These are phyloP conservation scores for Picea sitchensis DNA, from an alignment of 75 land plant genomes.

Conservation along the genomic window DNA sequence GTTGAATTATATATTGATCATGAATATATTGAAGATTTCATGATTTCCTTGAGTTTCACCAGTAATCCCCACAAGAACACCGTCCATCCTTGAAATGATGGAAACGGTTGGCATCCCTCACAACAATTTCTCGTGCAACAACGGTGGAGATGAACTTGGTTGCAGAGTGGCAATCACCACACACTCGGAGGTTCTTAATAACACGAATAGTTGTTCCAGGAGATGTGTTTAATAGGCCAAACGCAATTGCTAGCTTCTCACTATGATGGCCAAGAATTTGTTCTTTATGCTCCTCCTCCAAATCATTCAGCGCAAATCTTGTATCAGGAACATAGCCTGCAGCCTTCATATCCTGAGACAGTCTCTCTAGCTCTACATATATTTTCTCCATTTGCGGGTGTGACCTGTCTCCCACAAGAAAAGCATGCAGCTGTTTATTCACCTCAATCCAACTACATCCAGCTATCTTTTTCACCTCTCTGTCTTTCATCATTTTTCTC, in stretches of 20 bases:
- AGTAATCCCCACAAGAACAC: constrained; percentile 46
- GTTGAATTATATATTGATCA: no score
- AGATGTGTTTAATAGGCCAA: constrained; percentile 38
- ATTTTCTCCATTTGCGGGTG: constrained; percentile 33
- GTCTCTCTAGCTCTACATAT: constrained; percentile 27
- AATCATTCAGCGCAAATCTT: constrained; percentile 34
- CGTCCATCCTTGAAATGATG: constrained; percentile 38
- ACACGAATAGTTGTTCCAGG: constrained; percentile 19
- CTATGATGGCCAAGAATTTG: constrained; percentile 28
- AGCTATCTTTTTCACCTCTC: not conserved
- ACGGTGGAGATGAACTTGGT: constrained; percentile 34
- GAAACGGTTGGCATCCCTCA: constrained; percentile 37
- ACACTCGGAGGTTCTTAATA: constrained; percentile 35
- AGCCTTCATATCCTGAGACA: constrained; percentile 21
- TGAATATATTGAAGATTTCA: no score
- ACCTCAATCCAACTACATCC: constrained; percentile 4
- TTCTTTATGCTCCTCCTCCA: constrained; percentile 43
- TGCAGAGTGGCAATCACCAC: constrained; percentile 32
- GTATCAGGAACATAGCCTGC: constrained; percentile 8
- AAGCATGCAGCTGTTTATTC: not conserved
- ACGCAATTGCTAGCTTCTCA: constrained; percentile 40
- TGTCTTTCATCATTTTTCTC: constrained; percentile 1
- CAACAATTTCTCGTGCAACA: constrained; percentile 30
- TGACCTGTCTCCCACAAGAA: constrained; percentile 1
- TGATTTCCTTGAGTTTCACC: constrained; percentile 17